These are phyloP conservation scores for Lizonia empirigonia DNA, from an alignment of 2,329 filamentous ascomycete species.

Conservation along the genomic window DNA sequence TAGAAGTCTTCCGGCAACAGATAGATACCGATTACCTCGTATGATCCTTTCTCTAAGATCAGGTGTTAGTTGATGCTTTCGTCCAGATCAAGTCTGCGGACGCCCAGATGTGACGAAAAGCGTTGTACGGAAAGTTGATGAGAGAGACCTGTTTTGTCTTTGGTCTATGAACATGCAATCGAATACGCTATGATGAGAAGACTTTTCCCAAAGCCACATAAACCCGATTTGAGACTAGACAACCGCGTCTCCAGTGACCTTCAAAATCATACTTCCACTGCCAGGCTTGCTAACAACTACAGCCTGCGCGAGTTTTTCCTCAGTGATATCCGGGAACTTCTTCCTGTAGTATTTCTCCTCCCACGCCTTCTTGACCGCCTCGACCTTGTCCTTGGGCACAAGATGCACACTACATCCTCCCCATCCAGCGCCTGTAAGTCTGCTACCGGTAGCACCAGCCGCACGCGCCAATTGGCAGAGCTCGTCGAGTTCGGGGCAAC, in stretches of 20 bases:
- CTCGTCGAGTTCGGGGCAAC: slow-evolving; percentile 87
- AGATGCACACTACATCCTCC: slow-evolving; percentile 95
- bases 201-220: background rate
- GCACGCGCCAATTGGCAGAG: slow-evolving; percentile 79
- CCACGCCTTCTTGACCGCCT: slow-evolving; percentile 76
- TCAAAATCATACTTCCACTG: slow-evolving; percentile 61
- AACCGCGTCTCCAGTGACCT: slow-evolving; percentile 40
- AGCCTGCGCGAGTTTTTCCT: slow-evolving; percentile 76
- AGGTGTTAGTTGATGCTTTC: too few relatives aligned
- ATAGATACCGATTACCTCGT: too few relatives aligned
- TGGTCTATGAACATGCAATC: background rate
- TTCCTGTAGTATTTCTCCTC: slow-evolving; percentile 81
- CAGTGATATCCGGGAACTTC: slow-evolving; percentile 68
- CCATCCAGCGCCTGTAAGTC: slow-evolving; percentile 94
- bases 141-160: background rate
- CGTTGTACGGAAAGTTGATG: background rate
- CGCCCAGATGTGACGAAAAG: too few relatives aligned
- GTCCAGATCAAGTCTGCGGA: too few relatives aligned
- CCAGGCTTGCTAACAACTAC: slow-evolving; percentile 90
- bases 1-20: too few relatives aligned
- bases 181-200: background rate
- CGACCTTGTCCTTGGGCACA: slow-evolving; percentile 81
- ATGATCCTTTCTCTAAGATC: too few relatives aligned
- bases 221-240: slow-evolving; percentile 19
- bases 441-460: slow-evolving; percentile 81